A percentile compares a stretch with the other conserved stretches of the same genome.
Conservation (phyloP, 805 yeast species). For the Komagataella phaffii region DNA sequence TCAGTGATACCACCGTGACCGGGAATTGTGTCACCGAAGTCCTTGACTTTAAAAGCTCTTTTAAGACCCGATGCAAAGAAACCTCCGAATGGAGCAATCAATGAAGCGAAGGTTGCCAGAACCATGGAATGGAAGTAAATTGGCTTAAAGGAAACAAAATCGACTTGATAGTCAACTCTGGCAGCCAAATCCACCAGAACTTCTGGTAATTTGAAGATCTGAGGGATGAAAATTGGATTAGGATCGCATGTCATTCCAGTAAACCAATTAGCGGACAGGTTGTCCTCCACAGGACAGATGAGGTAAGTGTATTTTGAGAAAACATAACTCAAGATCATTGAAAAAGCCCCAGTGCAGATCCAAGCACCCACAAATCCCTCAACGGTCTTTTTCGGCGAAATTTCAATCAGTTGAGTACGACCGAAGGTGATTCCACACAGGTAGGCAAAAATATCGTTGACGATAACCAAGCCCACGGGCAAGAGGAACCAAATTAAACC, state of each 20-base stretch:
- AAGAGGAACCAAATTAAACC: slow-evolving; percentile 92
- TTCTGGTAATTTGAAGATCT: slow-evolving; percentile 62
- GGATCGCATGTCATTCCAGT: slow-evolving; percentile 61
- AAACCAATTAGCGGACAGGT: slow-evolving; percentile 46
- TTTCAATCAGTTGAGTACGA: slow-evolving; percentile 77
- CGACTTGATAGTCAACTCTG: slow-evolving; percentile 11
- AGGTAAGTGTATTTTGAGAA: slow-evolving; percentile 58
- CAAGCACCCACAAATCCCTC: slow-evolving; percentile 98
- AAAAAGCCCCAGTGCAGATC: slow-evolving; percentile 77
- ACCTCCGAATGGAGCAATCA: slow-evolving; percentile 97
- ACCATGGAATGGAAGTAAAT: slow-evolving; percentile 80
- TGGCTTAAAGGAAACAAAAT: slow-evolving; percentile 59
- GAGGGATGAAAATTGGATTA: slow-evolving; percentile 82
- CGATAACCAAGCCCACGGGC: slow-evolving; percentile 85
- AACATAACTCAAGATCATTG: slow-evolving; percentile 49
- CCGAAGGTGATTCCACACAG: slow-evolving; percentile 96
- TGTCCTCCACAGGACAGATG: slow-evolving; percentile 76
- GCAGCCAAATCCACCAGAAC: slow-evolving; percentile 33
- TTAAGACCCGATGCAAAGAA: slow-evolving; percentile 96
- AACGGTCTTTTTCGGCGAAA: slow-evolving; percentile 93
- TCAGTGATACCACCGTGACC: slow-evolving; percentile 99
- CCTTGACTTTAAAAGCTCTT: slow-evolving; percentile 92
- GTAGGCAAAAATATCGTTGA: slow-evolving; percentile 93
- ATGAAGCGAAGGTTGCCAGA: slow-evolving; percentile 87
- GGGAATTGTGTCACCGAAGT: slow-evolving; percentile 96